A percentile compares a stretch with the other conserved stretches of the same genome.
Evolutionary conservation across 2,329 filamentous ascomycete species (phyloP).

Genomic region (Phaeoacremonium minimum): DNA sequence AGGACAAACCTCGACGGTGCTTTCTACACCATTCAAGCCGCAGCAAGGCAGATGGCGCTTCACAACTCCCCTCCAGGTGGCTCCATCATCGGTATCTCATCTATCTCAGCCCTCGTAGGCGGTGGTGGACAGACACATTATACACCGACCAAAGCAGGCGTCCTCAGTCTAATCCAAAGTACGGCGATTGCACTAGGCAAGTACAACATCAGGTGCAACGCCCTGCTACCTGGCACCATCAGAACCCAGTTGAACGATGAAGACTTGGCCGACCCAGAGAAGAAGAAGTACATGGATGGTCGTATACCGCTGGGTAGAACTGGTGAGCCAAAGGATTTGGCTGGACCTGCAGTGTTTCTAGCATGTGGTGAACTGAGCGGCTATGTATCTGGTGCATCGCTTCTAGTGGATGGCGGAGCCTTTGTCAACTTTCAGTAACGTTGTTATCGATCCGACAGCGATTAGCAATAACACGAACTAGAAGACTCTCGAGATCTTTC

Average conservation of each 20-base stretch:
- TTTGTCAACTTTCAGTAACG: constrained; percentile 81
- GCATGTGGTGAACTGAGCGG: constrained; percentile 73
- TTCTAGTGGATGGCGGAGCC: constrained; percentile 82
- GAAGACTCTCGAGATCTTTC: no score
- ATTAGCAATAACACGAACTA: background rate
- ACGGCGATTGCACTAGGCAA: constrained; percentile 73
- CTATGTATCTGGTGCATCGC: constrained; percentile 77
- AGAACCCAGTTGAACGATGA: constrained; percentile 80
- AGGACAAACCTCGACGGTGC: constrained; percentile 80
- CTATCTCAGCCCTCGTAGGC: constrained; percentile 72
- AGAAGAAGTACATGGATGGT: constrained; percentile 74
- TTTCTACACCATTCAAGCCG: constrained; percentile 85
- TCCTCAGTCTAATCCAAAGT: constrained; percentile 78
- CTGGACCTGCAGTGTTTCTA: constrained; percentile 80
- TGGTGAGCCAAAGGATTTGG: constrained; percentile 70
- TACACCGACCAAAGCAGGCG: constrained; percentile 82
- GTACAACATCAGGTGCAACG: constrained; percentile 77
- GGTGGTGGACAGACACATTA: constrained; percentile 79
- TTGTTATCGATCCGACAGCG: background rate
- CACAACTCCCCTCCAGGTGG: constrained; percentile 62
- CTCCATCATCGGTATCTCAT: constrained; percentile 73
- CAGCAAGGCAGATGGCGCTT: constrained; percentile 74
- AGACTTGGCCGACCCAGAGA: constrained; percentile 69
- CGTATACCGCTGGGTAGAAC: constrained; percentile 74
- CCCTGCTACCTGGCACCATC: constrained; percentile 77